Conservation (phyloP, 495 filamentous ascomycete species). For the Aspergillus conjunctus region DNA sequence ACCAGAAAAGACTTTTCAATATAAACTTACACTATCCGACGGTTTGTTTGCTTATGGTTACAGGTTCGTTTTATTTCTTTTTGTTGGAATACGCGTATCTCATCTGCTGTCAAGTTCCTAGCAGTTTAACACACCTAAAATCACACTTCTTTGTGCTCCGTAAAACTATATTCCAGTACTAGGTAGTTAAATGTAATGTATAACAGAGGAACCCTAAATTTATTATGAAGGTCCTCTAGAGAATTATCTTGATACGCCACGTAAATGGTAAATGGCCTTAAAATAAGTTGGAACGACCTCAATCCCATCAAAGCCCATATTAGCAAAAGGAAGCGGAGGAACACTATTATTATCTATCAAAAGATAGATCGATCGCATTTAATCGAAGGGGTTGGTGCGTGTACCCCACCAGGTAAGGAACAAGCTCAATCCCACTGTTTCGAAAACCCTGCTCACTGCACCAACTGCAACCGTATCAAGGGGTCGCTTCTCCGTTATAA, state of each 20-base stretch:
- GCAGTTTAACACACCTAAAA: too few species aligned
- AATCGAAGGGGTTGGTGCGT: constrained; percentile 80
- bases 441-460: constrained; percentile 77
- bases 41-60: not conserved
- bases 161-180: too few species aligned
- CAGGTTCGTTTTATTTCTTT: not conserved
- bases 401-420: constrained; percentile 99
- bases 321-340: not conserved
- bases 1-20: too few species aligned
- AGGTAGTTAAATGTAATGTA: not conserved
- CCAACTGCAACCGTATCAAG: constrained; percentile 87
- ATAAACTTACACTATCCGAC: not conserved
- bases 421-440: constrained; percentile 88
- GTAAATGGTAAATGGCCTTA: too few species aligned
- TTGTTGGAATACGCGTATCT: not conserved
- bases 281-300: not conserved
- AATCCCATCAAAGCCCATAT: constrained; percentile 1
- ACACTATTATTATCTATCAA: not conserved
- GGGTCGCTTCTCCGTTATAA: constrained; percentile 88
- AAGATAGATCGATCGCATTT: constrained; percentile 21
- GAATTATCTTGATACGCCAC: too few species aligned
- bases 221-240: not conserved
- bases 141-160: too few species aligned
- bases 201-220: not conserved
- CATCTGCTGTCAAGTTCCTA: too few species aligned